Conservation (phyloP, 2,329 filamentous ascomycete genomes). For the Fusarium vanettenii region DNA sequence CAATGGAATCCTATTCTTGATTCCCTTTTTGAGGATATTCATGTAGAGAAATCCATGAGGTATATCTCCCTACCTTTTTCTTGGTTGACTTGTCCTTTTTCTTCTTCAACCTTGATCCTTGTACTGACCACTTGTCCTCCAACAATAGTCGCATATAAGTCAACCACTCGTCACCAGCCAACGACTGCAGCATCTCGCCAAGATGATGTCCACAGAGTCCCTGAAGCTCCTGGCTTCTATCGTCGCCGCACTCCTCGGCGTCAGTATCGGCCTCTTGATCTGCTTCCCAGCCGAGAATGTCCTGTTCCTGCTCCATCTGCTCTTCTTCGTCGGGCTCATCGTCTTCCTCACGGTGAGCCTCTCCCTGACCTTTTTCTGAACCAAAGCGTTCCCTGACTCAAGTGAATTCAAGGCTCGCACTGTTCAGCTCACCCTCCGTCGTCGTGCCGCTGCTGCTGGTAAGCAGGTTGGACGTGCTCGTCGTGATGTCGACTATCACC, state of each 20-base stretch:
- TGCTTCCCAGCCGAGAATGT: slow-evolving; percentile 3
- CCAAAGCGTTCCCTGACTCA: background rate
- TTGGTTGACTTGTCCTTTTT: background rate
- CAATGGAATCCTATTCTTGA: background rate
- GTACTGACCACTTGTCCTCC: slow-evolving; percentile 31
- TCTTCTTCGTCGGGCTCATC: slow-evolving; percentile 33
- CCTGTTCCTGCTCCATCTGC: slow-evolving; percentile 28
- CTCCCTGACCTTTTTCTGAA: background rate
- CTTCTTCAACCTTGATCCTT: slow-evolving; percentile 10
- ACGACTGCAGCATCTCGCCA: background rate
- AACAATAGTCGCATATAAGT: slow-evolving; percentile 15
- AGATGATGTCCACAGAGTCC: slow-evolving; percentile 4
- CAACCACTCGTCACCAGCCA: background rate
- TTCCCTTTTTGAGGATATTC: background rate
- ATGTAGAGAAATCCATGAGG: background rate
- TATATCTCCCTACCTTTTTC: background rate
- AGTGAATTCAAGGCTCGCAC: slow-evolving; percentile 44
- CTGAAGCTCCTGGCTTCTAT: slow-evolving; percentile 1
- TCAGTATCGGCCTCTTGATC: slow-evolving; percentile 2
- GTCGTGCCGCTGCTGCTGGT: slow-evolving; percentile 26
- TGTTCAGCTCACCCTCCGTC: slow-evolving; percentile 40
- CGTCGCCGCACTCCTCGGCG: background rate
- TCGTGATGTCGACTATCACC: slow-evolving; percentile 62
- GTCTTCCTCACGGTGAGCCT: slow-evolving; percentile 48
- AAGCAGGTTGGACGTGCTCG: slow-evolving; percentile 13